Base-by-base conservation (phyloP, 106 monocot species). In the Allium cepa region DNA sequence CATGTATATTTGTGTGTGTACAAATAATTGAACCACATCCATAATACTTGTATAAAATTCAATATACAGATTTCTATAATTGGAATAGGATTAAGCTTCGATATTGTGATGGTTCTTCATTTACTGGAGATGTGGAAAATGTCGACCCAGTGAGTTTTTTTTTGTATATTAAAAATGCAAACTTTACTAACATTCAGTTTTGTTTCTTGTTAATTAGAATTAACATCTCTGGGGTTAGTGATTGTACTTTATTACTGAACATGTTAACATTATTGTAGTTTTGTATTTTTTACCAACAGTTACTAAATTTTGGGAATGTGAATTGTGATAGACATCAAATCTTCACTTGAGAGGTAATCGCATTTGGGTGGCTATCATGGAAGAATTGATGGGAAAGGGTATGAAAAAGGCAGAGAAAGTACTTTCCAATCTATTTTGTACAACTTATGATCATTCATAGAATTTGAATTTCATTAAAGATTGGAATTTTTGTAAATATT, bases 41-140 rank as follows among this genome's bases (percentile, higher is more conserved):
- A 36, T 36, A 65, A 65, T 65, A 3, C 18, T 18, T 3, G 47
- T 65, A 11, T 13, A 53, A 69, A 55, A 47, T 69, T 49, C 10
- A 36, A 36, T 36, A 36, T 70, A 69, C 79, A 85, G 91, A 87
- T 52, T 84, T 91, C 58, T 91, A 84, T 49, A 82, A 84, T 28
- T 91, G 91, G 91, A 96, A 96, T 71, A 88, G 77, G 72, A 75
- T 88, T 71, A 84, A 86, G 74, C 71, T 96, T 57, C 83, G 96
- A 27, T 96, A 96, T 66, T 91, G 91, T 77, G 96, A 91, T 64
- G 96, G 96, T 52, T 86, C 96, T 58, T 96, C 96, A 69, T 96
- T 91, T 74, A 88, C 96, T 9, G 96, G 96, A 22, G 91, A 96
- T 71, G 79, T 96, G 28, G 88, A 84, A 22, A 76, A 46, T 63